Base-by-base conservation (phyloP, 345 rosid genomes). In the Hirschfeldia incana region DNA sequence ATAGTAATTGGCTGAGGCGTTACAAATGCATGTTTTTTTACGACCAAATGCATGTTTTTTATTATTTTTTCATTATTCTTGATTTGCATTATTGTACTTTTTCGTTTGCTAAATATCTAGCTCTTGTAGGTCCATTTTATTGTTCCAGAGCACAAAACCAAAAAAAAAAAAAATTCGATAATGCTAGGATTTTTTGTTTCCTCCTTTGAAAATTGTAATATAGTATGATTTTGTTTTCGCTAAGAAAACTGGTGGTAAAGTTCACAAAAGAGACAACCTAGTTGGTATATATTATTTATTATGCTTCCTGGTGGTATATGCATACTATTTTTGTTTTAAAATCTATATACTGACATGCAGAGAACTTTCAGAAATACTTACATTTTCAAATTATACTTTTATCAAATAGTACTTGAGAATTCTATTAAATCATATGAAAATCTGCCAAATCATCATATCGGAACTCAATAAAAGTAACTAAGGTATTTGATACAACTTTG, bases 401-500 rank as follows among this genome's bases (percentile, higher is more conserved):
- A 21, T 30, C 26, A 29, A 26, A 8, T 32, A 46, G 3, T 6
- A 61, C 34, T 13, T 9, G 17, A 8, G 51, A n/a, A 60, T 39
- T 60, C 28, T 49, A 59, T 44, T 11, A 67, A 11, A 17, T 12
- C 28, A 3, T 69, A 12, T 8, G 46, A 17, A 69, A 11, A 36
- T 15, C 2, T n/a, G 39, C 57, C 28, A 65, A 61, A 77, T 3
- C 9, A 34, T 68, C 7, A 13, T n/a, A 63, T 63, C 13, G 49
- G 8, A 53, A 53, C 61, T 70, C 49, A 70, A 71, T 36, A 34
- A 61, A 77, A 71, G 66, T 53, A 28, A 11, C 49, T 53, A 16
- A 78, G 37, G 76, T 39, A 2, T 29, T 27, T 60, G 65, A 36
- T 36, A 71, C 70, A 53, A 71, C 65, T 30, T 15, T 73, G 81